These are phyloP conservation scores for Tuber aestivum DNA, from an alignment of 495 filamentous ascomycete genomes.

Conservation along the genomic window DNA sequence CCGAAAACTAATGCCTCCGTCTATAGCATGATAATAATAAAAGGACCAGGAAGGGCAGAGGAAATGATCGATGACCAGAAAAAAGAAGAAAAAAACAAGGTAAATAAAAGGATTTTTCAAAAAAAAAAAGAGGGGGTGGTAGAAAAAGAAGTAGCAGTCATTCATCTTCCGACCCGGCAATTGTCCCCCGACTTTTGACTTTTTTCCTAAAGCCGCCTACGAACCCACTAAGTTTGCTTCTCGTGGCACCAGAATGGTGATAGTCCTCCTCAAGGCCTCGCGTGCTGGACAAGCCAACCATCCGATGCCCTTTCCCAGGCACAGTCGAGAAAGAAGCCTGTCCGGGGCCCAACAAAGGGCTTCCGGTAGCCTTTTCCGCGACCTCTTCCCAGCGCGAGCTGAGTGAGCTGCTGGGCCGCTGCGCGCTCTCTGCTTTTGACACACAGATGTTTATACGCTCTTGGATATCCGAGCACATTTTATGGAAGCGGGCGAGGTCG, in stretches of 20 bases:
- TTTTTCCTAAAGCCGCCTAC: constrained; percentile 44
- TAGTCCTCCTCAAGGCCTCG: constrained; percentile 18
- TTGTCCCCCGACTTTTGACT: constrained; percentile 31
- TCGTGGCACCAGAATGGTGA: constrained; percentile 16
- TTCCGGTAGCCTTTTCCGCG: constrained; percentile 59
- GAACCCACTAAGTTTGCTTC: constrained; percentile 42
- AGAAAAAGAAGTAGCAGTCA: constrained; percentile 4
- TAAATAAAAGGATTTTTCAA: constrained; percentile 7
- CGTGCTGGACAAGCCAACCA: constrained; percentile 27
- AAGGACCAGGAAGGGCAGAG: neutral
- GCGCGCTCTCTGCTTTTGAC: constrained; percentile 62
- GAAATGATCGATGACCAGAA: neutral
- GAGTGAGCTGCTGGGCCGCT: constrained; percentile 55
- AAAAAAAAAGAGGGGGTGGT: constrained; percentile 8
- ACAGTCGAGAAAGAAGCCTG: constrained; percentile 29
- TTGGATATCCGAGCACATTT: constrained; percentile 63
- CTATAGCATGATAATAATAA: neutral
- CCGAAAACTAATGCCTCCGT: neutral
- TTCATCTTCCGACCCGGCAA: constrained; percentile 27
- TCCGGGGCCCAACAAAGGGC: constrained; percentile 19
- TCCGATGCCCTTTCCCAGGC: constrained; percentile 25
- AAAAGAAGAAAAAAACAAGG: constrained; percentile 15
- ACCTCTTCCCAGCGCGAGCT: constrained; percentile 66
- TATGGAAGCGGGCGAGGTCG: constrained; percentile 66
- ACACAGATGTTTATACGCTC: constrained; percentile 65